Conservation (phyloP, 2,329 filamentous ascomycete genomes). For the Aspergillus terreus region DNA sequence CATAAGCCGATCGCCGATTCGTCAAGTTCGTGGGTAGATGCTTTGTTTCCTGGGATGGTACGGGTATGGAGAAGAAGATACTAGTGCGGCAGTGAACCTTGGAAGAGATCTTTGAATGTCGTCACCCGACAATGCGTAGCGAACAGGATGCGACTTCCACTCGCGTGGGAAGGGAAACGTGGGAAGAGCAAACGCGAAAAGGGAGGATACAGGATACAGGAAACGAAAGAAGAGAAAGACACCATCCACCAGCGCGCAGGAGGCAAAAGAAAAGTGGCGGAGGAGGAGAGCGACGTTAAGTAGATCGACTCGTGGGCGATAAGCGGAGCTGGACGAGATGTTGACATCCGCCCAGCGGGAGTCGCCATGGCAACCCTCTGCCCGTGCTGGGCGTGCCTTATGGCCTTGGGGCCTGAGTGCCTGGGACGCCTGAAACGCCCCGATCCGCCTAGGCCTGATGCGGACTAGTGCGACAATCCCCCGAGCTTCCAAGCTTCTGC, state of each 20-base stretch:
- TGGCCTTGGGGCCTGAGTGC: conserved; percentile 12
- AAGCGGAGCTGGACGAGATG: conserved; percentile 13
- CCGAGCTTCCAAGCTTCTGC: conserved; percentile 1
- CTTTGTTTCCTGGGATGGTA: conserved; percentile 6
- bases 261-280: neutral
- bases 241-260: neutral
- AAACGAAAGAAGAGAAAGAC: neutral
- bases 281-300: conserved; percentile 17
- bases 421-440: conserved; percentile 4
- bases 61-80: conserved; percentile 8
- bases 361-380: conserved; percentile 30
- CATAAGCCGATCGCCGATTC: conserved; percentile 14
- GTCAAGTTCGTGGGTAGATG: conserved; percentile 9
- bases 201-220: neutral
- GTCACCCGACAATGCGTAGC: conserved; percentile 3
- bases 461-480: conserved; percentile 13
- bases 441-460: conserved; percentile 13
- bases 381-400: conserved; percentile 1
- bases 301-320: conserved; percentile 1
- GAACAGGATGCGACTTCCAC: neutral
- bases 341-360: conserved; percentile 29
- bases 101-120: neutral
- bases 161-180: conserved; percentile 2
- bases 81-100: conserved; percentile 15
- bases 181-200: conserved; percentile 12